phyloP scores from a whole-genome alignment of 176 grass and related monocot genomes.

The Cenchrus purpureus region DNA sequence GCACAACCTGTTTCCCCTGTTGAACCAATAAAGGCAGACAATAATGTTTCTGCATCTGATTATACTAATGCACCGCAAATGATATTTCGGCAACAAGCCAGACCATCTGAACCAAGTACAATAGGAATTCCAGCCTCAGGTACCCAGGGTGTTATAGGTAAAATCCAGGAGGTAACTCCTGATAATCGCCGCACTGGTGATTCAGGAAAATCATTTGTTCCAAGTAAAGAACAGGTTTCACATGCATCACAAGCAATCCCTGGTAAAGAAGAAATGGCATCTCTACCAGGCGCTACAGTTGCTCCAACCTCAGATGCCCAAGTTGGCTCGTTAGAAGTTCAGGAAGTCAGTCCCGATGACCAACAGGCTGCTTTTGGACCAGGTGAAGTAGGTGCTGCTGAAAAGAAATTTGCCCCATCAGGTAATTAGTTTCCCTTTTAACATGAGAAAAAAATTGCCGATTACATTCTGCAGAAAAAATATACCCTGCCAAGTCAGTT shows the following conservation, averaged over 20 bases:
- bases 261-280: slow-evolving; percentile 2
- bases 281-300: neutral
- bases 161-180: slow-evolving; percentile 33
- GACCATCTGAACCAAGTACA: slow-evolving; percentile 21
- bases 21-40: slow-evolving; percentile 32
- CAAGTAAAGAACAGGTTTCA: slow-evolving; percentile 32
- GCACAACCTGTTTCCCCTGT: neutral
- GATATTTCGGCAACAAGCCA: slow-evolving; percentile 26
- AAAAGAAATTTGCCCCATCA: slow-evolving; percentile 17
- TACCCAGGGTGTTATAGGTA: neutral
- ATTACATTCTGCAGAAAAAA: neutral
- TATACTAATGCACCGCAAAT: neutral
- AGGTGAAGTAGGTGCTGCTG: slow-evolving; percentile 17
- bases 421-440: slow-evolving; percentile 33
- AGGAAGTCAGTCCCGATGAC: slow-evolving; percentile 23
- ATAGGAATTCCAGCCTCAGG: slow-evolving; percentile 14
- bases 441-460: neutral
- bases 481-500: slow-evolving; percentile 1
- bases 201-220: neutral
- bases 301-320: slow-evolving; percentile 2
- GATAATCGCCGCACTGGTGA: slow-evolving; percentile 8
- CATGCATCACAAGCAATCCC: neutral
- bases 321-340: neutral
- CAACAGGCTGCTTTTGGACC: neutral
- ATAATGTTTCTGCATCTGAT: slow-evolving; percentile 6